Conservation (phyloP, 2,329 filamentous ascomycete genomes). For the Thielaviopsis cerberus region DNA sequence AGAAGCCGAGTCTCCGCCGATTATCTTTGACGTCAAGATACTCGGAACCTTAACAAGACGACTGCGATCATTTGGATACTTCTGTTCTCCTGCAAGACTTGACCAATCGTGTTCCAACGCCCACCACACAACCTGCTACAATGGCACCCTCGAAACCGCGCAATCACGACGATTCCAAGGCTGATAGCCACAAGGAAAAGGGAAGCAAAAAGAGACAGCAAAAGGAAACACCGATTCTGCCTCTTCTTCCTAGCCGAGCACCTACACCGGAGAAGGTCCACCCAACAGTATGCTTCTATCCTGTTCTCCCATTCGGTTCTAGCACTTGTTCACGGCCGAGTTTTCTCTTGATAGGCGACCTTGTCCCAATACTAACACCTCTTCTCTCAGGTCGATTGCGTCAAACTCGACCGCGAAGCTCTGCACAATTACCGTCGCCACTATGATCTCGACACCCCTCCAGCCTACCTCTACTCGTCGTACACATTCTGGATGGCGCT, state of each 20-base stretch:
- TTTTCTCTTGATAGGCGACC: not conserved
- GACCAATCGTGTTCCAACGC: not conserved
- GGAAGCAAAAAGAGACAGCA: conserved; percentile 28
- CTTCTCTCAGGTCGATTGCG: conserved; percentile 39
- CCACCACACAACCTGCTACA: conserved; percentile 2
- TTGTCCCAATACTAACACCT: conserved; percentile 7
- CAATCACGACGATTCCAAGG: conserved; percentile 29
- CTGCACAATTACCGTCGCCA: conserved; percentile 60
- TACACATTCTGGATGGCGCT: conserved; percentile 43
- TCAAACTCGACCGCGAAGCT: conserved; percentile 44
- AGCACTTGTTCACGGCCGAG: not conserved
- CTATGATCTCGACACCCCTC: conserved; percentile 51
- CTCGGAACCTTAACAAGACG: not conserved
- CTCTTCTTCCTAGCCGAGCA: conserved; percentile 7
- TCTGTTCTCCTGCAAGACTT: not conserved
- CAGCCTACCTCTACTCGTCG: conserved; percentile 42
- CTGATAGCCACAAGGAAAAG: conserved; percentile 18
- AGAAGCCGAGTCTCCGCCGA: conserved; percentile 7
- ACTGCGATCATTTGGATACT: not conserved
- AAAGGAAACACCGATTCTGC: conserved; percentile 16
- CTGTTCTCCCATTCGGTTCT: not conserved
- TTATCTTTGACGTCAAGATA: not conserved
- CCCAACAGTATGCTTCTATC: conserved; percentile 1
- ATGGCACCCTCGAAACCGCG: conserved; percentile 31
- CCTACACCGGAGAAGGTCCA: conserved; percentile 8